A percentile compares a stretch with the other conserved stretches of the same genome.
Evolutionary conservation across 1,284 basidiomycete genomes (phyloP).

Genomic region (Apiotrichum porosum): DNA sequence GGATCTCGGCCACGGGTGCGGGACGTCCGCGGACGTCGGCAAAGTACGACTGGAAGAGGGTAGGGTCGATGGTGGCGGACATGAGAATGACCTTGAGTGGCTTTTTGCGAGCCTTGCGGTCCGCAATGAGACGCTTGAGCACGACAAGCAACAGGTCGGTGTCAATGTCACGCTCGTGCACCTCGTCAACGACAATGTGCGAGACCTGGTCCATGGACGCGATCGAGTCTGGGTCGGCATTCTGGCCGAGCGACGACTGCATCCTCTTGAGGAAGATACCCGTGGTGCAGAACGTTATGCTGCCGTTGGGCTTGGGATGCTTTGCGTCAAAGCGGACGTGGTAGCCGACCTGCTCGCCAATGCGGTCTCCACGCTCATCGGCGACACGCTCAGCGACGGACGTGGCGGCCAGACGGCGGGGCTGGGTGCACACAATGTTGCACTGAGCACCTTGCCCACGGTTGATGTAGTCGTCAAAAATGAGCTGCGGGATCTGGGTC

Average conservation of each 20-base stretch:
- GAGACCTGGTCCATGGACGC: constrained; percentile 71
- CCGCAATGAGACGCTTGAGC: constrained; percentile 75
- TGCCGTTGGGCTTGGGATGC: constrained; percentile 72
- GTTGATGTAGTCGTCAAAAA: constrained; percentile 80
- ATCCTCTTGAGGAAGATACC: constrained; percentile 85
- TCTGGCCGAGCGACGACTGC: constrained; percentile 65
- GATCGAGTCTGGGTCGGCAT: constrained; percentile 35
- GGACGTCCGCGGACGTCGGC: constrained; percentile 57
- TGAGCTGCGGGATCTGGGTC: constrained; percentile 88
- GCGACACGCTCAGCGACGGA: constrained; percentile 90
- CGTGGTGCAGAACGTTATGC: constrained; percentile 88
- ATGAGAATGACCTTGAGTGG: constrained; percentile 88
- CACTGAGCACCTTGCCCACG: constrained; percentile 74
- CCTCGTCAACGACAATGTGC: constrained; percentile 92
- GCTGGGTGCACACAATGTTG: constrained; percentile 92
- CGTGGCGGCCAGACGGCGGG: constrained; percentile 85
- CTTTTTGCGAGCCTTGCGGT: constrained; percentile 66
- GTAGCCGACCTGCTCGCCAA: constrained; percentile 77
- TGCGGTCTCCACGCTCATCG: constrained; percentile 72
- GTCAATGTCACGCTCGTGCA: constrained; percentile 93
- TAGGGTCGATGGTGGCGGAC: constrained; percentile 92
- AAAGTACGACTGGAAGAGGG: constrained; percentile 85
- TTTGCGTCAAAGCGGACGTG: constrained; percentile 88
- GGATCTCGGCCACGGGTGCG: constrained; percentile 74
- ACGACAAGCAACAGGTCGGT: constrained; percentile 89